Evolutionary conservation across 768 basidiomycete species (phyloP).

Genomic region (Lactarius evosmus): DNA sequence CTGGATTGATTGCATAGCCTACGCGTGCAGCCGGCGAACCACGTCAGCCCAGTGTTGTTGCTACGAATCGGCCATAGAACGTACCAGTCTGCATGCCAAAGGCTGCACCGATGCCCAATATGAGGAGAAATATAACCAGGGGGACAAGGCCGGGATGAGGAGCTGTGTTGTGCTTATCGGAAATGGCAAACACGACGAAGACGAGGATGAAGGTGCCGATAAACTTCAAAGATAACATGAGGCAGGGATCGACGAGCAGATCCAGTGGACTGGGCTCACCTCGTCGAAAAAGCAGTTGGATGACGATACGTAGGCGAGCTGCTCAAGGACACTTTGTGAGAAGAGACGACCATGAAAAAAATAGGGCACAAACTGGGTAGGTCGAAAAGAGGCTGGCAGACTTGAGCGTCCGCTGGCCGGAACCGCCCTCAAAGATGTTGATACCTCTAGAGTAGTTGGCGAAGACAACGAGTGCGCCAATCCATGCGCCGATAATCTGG

Average conservation of each 20-base stretch:
- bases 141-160: slow-evolving; percentile 52
- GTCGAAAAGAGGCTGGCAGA: slow-evolving; percentile 61
- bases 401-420: slow-evolving; percentile 49
- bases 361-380: slow-evolving; percentile 47
- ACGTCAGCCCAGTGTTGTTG: background rate
- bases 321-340: background rate
- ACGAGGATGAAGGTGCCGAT: slow-evolving; percentile 55
- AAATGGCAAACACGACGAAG: slow-evolving; percentile 51
- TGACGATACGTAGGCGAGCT: slow-evolving; percentile 43
- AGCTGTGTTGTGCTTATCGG: slow-evolving; percentile 50
- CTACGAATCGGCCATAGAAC: background rate
- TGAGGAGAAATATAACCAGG: slow-evolving; percentile 50
- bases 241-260: background rate
- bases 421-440: slow-evolving; percentile 57
- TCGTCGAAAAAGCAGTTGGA: slow-evolving; percentile 48
- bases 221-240: slow-evolving; percentile 39
- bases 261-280: slow-evolving; percentile 29
- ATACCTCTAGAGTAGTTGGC: slow-evolving; percentile 66
- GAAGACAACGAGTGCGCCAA: slow-evolving; percentile 57
- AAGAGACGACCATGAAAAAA: slow-evolving; percentile 8
- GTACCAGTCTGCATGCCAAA: slow-evolving; percentile 58
- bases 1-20: slow-evolving; percentile 65
- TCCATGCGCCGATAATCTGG: slow-evolving; percentile 58
- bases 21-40: background rate
- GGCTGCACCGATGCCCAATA: slow-evolving; percentile 54